Base-by-base conservation (phyloP, 2,329 filamentous ascomycete species). In the Verticillium zaregamsianum region DNA sequence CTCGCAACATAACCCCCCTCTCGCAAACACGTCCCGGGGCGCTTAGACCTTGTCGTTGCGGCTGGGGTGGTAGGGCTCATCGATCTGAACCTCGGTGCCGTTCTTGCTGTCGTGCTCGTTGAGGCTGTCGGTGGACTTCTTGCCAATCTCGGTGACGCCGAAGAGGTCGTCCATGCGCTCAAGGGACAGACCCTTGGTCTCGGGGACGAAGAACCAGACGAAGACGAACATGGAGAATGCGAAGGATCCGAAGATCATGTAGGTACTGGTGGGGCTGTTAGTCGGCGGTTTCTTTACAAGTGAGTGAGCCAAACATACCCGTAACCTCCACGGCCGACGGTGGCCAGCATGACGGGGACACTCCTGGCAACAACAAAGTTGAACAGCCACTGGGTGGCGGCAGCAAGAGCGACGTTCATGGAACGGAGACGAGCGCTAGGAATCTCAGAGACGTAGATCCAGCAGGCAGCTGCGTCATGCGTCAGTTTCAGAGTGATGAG, bases 341-440 rank as follows among this genome's bases (percentile, higher is more conserved):
- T 78, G 75, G 79, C 80, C 65, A 90, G 74, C 87, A 90, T 90
- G 64, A 80, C 82, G 0, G 86, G 86, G 8, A 87, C 86, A 23
- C 85, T 82, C 52, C 85, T 77, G 5, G 87, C 86, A 52, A 90
- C 85, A 4, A 89, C 86, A 62, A 90, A 87, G 69, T 90, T 90
- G 73, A 90, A 90, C 5, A 90, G 70, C 86, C 87, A 89, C 68
- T 90, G 86, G 1, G 85, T 88, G 0, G 86, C 85, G 3, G 87
- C 86, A 0, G 85, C 87, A 57, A 89, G 78, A 1, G 86, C 79
- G 2, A 90, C 87, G 68, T 89, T 90, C 65, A 88, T 75, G 15
- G 82, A 83, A 56, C 88, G 76, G 6, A 90, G 77, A 32, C 88
- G 78, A 1, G 86, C 85, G 5, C 85, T 84, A 0, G 87, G 86